Percentiles rank a stretch among this genome's conserved stretches.
These are phyloP conservation scores for Thermochaetoides dissita DNA, from an alignment of 2,329 filamentous ascomycete species.

Conservation along the genomic window DNA sequence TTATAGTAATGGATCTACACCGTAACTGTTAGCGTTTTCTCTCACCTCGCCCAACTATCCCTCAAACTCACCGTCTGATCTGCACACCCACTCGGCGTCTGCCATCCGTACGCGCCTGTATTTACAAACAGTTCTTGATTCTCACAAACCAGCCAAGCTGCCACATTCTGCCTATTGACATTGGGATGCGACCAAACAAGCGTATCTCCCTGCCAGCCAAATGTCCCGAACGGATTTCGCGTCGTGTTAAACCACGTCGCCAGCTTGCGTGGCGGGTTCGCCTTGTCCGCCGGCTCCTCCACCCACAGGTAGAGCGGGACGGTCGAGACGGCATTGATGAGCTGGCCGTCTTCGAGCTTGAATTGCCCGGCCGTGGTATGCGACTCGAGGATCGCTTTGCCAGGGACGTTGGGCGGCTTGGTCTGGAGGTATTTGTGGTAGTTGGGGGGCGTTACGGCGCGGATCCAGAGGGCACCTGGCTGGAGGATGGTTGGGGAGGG, in stretches of 20 bases:
- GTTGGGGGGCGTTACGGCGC: constrained; percentile 42
- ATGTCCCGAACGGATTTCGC: constrained; percentile 40
- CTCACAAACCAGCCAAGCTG: constrained; percentile 45
- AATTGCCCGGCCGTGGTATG: constrained; percentile 44
- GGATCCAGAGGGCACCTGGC: constrained; percentile 41
- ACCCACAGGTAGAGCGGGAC: constrained; percentile 33
- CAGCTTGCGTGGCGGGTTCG: constrained; percentile 31
- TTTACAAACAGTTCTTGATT: constrained; percentile 41
- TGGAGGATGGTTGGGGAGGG: constrained; percentile 28
- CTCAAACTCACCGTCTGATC: constrained; percentile 39
- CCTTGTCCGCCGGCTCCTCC: constrained; percentile 27
- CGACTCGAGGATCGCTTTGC: constrained; percentile 35
- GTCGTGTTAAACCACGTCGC: constrained; percentile 35
- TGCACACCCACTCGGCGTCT: constrained; percentile 41
- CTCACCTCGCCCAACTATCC: constrained; percentile 1
- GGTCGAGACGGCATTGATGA: constrained; percentile 34
- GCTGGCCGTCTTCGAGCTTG: constrained; percentile 40
- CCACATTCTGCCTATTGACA: constrained; percentile 37
- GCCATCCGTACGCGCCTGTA: constrained; percentile 42
- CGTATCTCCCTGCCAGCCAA: constrained; percentile 44
- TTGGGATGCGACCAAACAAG: constrained; percentile 37
- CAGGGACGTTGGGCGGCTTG: constrained; percentile 27
- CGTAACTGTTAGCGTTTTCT: constrained; percentile 1
- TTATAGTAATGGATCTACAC: constrained; percentile 17
- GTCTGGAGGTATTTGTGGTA: constrained; percentile 43